These are phyloP conservation scores for Linum trigynum DNA, from an alignment of 345 rosid species.

Conservation along the genomic window DNA sequence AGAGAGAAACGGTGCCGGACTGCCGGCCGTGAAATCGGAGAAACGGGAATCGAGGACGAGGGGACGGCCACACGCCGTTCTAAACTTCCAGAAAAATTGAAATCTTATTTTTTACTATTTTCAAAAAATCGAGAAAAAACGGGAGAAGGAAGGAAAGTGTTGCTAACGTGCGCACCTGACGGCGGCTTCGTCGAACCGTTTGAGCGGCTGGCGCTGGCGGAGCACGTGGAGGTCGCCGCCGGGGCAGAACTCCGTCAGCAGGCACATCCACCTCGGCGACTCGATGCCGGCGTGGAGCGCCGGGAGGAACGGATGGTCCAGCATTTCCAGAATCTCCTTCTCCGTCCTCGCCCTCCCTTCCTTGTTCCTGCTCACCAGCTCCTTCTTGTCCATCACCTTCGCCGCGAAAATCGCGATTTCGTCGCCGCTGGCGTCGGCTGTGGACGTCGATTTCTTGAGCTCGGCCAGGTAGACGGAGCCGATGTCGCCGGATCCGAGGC, in stretches of 20 bases:
- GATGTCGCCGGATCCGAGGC: constrained; percentile 90
- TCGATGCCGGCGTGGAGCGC: constrained; percentile 66
- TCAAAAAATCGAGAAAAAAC: no score
- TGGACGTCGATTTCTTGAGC: constrained; percentile 30
- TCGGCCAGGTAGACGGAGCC: constrained; percentile 84
- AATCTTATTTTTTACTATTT: no score
- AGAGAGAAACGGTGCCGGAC: background rate
- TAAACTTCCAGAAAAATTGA: background rate
- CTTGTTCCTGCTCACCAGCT: constrained; percentile 65
- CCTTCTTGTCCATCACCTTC: constrained; percentile 89
- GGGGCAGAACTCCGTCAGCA: constrained; percentile 84
- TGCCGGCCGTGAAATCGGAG: background rate
- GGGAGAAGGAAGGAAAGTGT: background rate
- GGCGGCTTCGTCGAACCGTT: constrained; percentile 78
- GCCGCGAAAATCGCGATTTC: constrained; percentile 39
- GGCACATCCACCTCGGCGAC: constrained; percentile 71
- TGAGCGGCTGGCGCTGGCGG: constrained; percentile 68
- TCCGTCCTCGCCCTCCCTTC: constrained; percentile 83
- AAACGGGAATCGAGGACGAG: background rate
- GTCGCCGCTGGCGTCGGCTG: background rate
- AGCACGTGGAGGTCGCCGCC: constrained; percentile 99
- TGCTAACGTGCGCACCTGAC: constrained; percentile 46
- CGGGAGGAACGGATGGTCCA: constrained; percentile 90
- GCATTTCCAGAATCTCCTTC: constrained; percentile 62
- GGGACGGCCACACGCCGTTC: no score